Evolutionary conservation across 371 early-diverging fungal species (phyloP).

Genomic region (Mucor sp.): DNA sequence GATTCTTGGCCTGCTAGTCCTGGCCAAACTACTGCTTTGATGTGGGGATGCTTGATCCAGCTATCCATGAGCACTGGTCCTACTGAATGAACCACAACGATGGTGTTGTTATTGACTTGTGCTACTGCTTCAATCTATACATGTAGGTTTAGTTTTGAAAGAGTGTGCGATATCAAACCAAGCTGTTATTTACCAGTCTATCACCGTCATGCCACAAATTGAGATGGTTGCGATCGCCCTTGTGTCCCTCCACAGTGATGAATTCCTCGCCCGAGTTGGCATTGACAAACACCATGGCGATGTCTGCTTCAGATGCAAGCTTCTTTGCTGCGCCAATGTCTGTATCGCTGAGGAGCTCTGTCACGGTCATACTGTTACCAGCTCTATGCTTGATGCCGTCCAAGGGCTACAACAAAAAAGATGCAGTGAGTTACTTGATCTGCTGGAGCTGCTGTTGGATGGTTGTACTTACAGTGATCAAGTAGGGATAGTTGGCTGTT

Average conservation of each 20-base stretch:
- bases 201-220: slow-evolving; percentile 62
- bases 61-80: slow-evolving; percentile 57
- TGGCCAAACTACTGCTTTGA: slow-evolving; percentile 58
- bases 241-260: slow-evolving; percentile 44
- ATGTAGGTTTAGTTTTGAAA: slow-evolving; percentile 16
- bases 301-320: slow-evolving; percentile 47
- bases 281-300: slow-evolving; percentile 60
- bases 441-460: not conserved
- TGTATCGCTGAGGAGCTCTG: slow-evolving; percentile 35
- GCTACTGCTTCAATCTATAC: slow-evolving; percentile 57
- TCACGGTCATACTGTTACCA: slow-evolving; percentile 28
- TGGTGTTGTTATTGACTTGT: slow-evolving; percentile 50
- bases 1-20: slow-evolving; percentile 60
- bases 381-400: slow-evolving; percentile 49
- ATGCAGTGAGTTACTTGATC: no score
- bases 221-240: slow-evolving; percentile 61
- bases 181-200: slow-evolving; percentile 37
- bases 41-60: slow-evolving; percentile 58
- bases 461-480: slow-evolving; percentile 43
- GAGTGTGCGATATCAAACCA: not conserved
- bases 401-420: slow-evolving; percentile 15
- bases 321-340: slow-evolving; percentile 34
- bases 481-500: slow-evolving; percentile 60
- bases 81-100: slow-evolving; percentile 63
- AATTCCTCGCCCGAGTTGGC: slow-evolving; percentile 65